Conservation (phyloP, 2,329 filamentous ascomycete species). For the Lachnellula willkommii region DNA sequence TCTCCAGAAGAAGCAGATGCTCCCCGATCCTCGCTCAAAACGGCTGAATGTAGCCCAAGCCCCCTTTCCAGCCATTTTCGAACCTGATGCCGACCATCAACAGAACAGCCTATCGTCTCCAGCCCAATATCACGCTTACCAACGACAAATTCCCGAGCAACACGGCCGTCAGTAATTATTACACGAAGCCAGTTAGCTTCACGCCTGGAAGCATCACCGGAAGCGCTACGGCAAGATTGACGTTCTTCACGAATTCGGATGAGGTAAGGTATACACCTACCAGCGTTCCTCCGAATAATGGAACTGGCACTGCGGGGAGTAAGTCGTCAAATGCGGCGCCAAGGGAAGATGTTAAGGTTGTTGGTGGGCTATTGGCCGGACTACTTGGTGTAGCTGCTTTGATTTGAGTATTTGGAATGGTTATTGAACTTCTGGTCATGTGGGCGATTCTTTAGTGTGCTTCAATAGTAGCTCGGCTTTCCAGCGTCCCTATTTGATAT, state of each 20-base stretch:
- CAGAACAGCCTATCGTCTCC: constrained; percentile 22
- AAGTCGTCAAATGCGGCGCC: background rate
- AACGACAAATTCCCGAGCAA: constrained; percentile 32
- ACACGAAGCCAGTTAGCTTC: constrained; percentile 33
- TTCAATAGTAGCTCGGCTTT: background rate
- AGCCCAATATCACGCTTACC: constrained; percentile 4
- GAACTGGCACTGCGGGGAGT: background rate
- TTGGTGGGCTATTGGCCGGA: background rate
- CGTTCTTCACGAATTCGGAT: background rate
- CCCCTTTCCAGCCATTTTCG: constrained; percentile 34
- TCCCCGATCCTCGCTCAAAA: constrained; percentile 29
- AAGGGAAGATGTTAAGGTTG: background rate
- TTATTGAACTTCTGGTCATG: background rate
- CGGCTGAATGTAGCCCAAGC: constrained; percentile 32
- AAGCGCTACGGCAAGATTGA: constrained; percentile 30
- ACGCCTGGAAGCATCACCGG: constrained; percentile 40
- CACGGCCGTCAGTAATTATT: constrained; percentile 39
- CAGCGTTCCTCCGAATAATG: background rate
- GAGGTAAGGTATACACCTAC: constrained; percentile 4
- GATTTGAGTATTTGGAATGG: background rate
- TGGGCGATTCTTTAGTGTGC: background rate
- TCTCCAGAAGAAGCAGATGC: constrained; percentile 32
- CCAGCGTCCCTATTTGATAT: background rate
- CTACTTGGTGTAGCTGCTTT: background rate
- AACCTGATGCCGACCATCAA: constrained; percentile 32